A percentile compares a stretch with the other conserved stretches of the same genome.
These are phyloP conservation scores for Kandelia obovata DNA, from an alignment of 345 rosid genomes.

Conservation along the genomic window DNA sequence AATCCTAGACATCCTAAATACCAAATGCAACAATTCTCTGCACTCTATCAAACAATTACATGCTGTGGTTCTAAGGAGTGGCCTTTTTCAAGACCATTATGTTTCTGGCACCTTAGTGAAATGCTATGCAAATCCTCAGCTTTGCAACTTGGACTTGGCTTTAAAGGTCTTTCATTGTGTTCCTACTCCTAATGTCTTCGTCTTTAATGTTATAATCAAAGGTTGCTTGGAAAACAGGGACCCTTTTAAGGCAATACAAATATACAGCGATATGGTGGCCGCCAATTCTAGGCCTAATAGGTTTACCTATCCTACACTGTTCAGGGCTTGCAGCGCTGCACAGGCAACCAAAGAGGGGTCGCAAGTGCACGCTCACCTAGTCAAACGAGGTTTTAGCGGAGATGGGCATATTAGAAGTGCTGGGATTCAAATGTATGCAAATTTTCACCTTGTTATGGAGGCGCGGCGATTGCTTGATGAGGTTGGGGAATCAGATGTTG, in stretches of 20 bases:
- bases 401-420: conserved; percentile 44
- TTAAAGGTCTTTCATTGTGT: conserved; percentile 32
- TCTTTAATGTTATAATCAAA: conserved; percentile 36
- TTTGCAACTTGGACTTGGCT: conserved; percentile 23
- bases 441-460: conserved; percentile 24
- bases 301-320: conserved; percentile 40
- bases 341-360: conserved; percentile 25
- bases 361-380: conserved; percentile 41
- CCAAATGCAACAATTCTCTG: conserved; percentile 27
- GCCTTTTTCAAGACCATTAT: conserved; percentile 43
- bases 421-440: conserved; percentile 52
- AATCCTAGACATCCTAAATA: conserved; percentile 30
- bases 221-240: conserved; percentile 30
- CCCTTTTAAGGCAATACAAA: conserved; percentile 21
- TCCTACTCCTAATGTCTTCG: conserved; percentile 41
- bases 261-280: conserved; percentile 32
- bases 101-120: conserved; percentile 41
- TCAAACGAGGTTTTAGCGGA: conserved; percentile 36
- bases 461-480: conserved; percentile 38
- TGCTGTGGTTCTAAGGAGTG: conserved; percentile 28
- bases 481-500: conserved; percentile 25
- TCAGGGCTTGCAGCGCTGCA: conserved; percentile 37
- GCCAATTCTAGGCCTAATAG: conserved; percentile 38
- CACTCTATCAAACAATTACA: conserved; percentile 37
- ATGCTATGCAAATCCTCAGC: conserved; percentile 31